Percentiles rank a stretch among this genome's conserved stretches.
phyloP scores from a whole-genome alignment of 2,329 filamentous ascomycete species.

The Stagonosporopsis cucurbitacearum region DNA sequence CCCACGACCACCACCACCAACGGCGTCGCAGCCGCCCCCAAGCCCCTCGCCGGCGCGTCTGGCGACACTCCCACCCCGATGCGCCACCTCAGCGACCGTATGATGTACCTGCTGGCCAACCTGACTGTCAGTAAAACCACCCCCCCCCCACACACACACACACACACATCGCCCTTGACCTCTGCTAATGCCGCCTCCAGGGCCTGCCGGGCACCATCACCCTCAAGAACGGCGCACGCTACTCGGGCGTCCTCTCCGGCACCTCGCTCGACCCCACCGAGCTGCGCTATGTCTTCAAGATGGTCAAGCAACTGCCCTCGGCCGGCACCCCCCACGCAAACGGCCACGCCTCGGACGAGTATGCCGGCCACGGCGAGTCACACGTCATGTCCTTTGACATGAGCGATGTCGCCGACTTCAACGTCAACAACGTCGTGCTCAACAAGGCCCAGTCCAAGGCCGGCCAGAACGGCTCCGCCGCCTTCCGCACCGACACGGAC shows the following conservation, averaged over 20 bases:
- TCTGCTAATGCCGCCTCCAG: constrained; percentile 50
- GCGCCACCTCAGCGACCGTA: constrained; percentile 65
- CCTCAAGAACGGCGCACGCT: constrained; percentile 66
- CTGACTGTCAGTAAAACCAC: constrained; percentile 59
- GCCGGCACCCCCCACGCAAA: constrained; percentile 53
- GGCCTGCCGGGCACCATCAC: constrained; percentile 63
- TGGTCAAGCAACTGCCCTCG: constrained; percentile 63
- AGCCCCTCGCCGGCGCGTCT: constrained; percentile 50
- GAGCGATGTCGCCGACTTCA: constrained; percentile 65
- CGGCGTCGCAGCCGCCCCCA: constrained; percentile 56
- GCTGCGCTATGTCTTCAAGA: constrained; percentile 67
- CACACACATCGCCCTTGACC: too few species aligned
- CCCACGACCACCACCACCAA: constrained; percentile 59
- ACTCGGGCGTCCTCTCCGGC: constrained; percentile 66
- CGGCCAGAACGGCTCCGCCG: constrained; percentile 62
- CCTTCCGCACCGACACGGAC: constrained; percentile 85
- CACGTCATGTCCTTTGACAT: constrained; percentile 66
- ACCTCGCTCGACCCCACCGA: constrained; percentile 60
- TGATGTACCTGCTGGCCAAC: constrained; percentile 65
- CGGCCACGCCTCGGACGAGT: constrained; percentile 54
- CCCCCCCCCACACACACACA: background rate
- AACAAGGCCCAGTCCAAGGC: constrained; percentile 59
- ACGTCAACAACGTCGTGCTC: constrained; percentile 60
- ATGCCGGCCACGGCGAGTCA: constrained; percentile 56
- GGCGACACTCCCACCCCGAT: constrained; percentile 62